A percentile compares a stretch with the other conserved stretches of the same genome.
These are phyloP conservation scores for Naganishia vaughanmartiniae DNA, from an alignment of 768 basidiomycete species.

Conservation along the genomic window DNA sequence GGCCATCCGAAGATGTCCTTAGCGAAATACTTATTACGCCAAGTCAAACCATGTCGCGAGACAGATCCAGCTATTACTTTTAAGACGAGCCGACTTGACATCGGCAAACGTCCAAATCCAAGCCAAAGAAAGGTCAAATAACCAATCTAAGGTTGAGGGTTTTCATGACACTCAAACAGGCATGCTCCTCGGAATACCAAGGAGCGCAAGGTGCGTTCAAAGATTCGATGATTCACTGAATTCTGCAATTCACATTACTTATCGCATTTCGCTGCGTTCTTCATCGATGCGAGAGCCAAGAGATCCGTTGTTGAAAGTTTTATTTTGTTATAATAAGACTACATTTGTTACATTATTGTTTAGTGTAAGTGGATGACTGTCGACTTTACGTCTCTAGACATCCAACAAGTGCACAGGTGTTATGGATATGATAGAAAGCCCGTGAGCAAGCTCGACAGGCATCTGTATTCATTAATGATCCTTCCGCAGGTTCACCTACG, in stretches of 20 bases:
- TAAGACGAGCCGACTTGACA: slow-evolving; percentile 12
- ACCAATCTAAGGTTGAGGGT: slow-evolving; percentile 14
- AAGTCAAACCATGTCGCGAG: slow-evolving; percentile 21
- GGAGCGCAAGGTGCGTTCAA: slow-evolving; percentile 76
- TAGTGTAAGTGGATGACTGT: slow-evolving; percentile 29
- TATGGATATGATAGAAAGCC: slow-evolving; percentile 50
- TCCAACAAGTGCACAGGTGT: slow-evolving; percentile 58
- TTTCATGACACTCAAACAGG: slow-evolving; percentile 16
- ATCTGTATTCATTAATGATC: slow-evolving; percentile 58
- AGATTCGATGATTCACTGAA: slow-evolving; percentile 80
- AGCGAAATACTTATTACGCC: slow-evolving; percentile 19
- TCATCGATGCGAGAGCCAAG: slow-evolving; percentile 78
- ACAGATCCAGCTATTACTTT: slow-evolving; percentile 21
- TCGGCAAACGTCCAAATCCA: slow-evolving; percentile 15
- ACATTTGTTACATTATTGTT: slow-evolving; percentile 42
- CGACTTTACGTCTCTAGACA: slow-evolving; percentile 2
- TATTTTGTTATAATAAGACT: slow-evolving; percentile 46
- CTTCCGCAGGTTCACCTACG: slow-evolving; percentile 79
- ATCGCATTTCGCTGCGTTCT: slow-evolving; percentile 77
- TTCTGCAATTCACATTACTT: slow-evolving; percentile 80
- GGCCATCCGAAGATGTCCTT: slow-evolving; percentile 21
- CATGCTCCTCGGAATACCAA: slow-evolving; percentile 64
- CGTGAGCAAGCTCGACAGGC: slow-evolving; percentile 42
- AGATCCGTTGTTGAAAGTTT: slow-evolving; percentile 66
- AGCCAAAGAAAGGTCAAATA: slow-evolving; percentile 11